Conservation (phyloP, 164 flowering plant genomes). For the Chloranthus sessilifolius region DNA sequence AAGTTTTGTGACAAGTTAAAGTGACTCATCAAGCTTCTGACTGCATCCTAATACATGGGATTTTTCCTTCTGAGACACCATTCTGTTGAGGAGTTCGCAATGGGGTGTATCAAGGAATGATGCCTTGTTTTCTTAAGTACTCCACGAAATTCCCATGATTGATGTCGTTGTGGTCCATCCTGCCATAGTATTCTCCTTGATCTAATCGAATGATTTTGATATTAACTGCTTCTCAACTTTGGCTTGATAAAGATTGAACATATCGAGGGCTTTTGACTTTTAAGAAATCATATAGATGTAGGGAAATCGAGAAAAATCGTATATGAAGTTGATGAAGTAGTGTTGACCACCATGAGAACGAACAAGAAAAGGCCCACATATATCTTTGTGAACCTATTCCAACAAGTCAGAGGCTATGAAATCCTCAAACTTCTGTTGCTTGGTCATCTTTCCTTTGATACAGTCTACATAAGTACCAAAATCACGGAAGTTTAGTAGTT, state of each 20-base stretch:
- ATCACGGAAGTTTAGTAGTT: neutral
- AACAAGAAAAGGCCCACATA: neutral
- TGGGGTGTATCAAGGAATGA: neutral
- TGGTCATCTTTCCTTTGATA: no score
- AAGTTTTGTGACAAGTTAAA: neutral
- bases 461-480: no score
- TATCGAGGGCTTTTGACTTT: neutral
- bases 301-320: neutral
- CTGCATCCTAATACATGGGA: neutral
- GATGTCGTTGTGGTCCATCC: no score
- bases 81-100: no score
- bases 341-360: neutral
- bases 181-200: no score
- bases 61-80: no score
- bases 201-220: neutral
- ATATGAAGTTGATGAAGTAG: neutral
- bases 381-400: neutral
- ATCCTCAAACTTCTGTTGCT: neutral
- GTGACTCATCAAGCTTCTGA: neutral
- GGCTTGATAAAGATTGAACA: no score
- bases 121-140: neutral
- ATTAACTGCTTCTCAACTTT: neutral
- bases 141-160: no score
- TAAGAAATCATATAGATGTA: neutral
- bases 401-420: neutral